Base-by-base conservation (phyloP, 192 early-diverging fungal genomes). In the Linnemannia elongata region DNA sequence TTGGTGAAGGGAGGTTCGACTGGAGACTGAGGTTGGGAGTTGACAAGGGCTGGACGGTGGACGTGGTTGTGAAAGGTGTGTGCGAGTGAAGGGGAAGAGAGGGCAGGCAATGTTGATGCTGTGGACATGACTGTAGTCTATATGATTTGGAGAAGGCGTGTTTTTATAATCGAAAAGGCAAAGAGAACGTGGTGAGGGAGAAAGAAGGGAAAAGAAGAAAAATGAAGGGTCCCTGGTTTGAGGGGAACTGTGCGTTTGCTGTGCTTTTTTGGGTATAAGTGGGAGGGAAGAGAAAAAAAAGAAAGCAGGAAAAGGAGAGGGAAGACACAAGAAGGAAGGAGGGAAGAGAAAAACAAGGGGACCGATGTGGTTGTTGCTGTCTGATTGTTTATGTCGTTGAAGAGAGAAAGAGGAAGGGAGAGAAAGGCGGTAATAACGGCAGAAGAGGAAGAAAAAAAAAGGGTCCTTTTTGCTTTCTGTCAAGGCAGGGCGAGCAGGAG, bases 1-100 rank as follows among this genome's bases (percentile, higher is more conserved):
- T n/a, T 35, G 27, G 68, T 36, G 12, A 42, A 60, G 49, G 74
- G 6, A 1, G 78, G 47, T 2, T 47, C 30, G 30, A 36, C 15
- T 6, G 76, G 42, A 9, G 83, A 79, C 17, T 79, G 63, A 18
- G 78, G 69, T 15, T 52, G 73, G 35, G 75, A 79, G 39, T 36
- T 68, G 55, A 49, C 13, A 30, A 35, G 57, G 24, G 54, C 42
- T 6, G 69, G 39, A 42, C 30, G 76, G 4, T 33, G 76, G 30
- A 27, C 36, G 9, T 78, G 76, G 27, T 24, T 18, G 57, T 35
- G 20, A 17, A 49, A 76, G 38, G 68, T 49, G 60, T 77, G 49
- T 42, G 70, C 38, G 39, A 68, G 33, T 33, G 71, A n/a, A 20
- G 70, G 35, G 6, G 82, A 41, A 6, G 76, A 42, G 6, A 63